Conservation (phyloP, 257 asterid genomes). For the Penstemon newberryi region DNA sequence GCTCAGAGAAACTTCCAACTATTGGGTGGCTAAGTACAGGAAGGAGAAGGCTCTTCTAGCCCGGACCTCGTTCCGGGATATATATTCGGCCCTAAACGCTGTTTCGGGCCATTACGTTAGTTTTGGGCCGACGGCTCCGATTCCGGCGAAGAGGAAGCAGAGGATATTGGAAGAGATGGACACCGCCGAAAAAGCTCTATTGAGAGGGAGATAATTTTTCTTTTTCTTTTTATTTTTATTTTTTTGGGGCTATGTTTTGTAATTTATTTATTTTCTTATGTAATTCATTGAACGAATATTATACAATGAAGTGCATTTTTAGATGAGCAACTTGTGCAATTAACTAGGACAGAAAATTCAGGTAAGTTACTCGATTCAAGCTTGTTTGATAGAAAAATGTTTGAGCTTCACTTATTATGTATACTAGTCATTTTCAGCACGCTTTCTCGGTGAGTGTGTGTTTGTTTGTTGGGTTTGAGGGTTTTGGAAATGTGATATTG, state of each 20-base stretch:
- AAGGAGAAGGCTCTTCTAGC: conserved; percentile 76
- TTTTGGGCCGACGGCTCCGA: conserved; percentile 92
- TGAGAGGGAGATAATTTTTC: conserved; percentile 63
- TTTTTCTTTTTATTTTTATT: not conserved
- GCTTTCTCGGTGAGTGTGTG: too few relatives aligned
- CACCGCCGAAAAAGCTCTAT: conserved; percentile 88
- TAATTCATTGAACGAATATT: not conserved
- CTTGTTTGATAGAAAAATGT: too few relatives aligned
- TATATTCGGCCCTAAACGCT: conserved; percentile 89
- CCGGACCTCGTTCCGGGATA: conserved; percentile 79
- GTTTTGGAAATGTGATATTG: too few relatives aligned
- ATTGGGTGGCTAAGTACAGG: conserved; percentile 96
- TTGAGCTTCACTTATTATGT: too few relatives aligned
- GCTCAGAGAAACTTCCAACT: conserved; percentile 69
- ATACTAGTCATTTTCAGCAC: too few relatives aligned
- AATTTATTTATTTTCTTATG: conserved; percentile 10
- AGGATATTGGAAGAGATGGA: conserved; percentile 93
- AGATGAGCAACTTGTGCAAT: conserved; percentile 8
- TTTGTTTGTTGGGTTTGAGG: too few relatives aligned
- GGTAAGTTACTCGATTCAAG: too few relatives aligned
- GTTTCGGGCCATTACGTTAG: conserved; percentile 95
- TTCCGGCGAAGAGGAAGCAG: conserved; percentile 84
- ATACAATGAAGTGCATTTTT: conserved; percentile 18
- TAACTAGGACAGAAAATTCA: too few relatives aligned
- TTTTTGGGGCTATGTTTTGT: conserved; percentile 30